Conservation (phyloP, 176 grass and related monocot species). For the Puya raimondii region DNA sequence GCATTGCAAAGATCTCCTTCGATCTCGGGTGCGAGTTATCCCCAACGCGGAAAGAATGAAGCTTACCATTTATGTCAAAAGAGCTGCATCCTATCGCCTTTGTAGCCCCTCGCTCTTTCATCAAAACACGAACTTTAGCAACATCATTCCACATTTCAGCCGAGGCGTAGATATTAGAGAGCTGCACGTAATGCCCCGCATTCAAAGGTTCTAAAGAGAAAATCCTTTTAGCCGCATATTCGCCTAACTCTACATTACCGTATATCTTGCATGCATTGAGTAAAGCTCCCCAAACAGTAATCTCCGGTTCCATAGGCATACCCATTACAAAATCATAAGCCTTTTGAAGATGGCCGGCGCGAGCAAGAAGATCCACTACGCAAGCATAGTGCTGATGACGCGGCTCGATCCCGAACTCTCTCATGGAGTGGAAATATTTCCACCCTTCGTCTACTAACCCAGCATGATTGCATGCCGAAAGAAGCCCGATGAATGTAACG, state of each 20-base stretch:
- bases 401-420: conserved; percentile 41
- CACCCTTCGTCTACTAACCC: conserved; percentile 59
- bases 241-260: conserved; percentile 35
- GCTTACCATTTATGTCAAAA: conserved; percentile 35
- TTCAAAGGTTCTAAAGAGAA: conserved; percentile 54
- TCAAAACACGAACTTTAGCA: conserved; percentile 32
- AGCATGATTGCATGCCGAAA: conserved; percentile 49
- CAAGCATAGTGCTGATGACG: conserved; percentile 63
- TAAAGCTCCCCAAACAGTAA: conserved; percentile 69
- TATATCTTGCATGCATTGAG: conserved; percentile 59
- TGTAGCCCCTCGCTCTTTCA: conserved; percentile 53
- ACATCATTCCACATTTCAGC: conserved; percentile 65
- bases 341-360: conserved; percentile 49
- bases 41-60: conserved; percentile 21
- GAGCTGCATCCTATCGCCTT: conserved; percentile 50
- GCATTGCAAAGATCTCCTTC: conserved; percentile 11
- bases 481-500: conserved; percentile 54
- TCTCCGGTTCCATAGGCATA: conserved; percentile 53
- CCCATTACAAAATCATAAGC: conserved; percentile 38
- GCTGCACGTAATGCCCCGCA: conserved; percentile 65
- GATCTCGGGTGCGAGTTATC: conserved; percentile 13
- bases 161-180: conserved; percentile 69
- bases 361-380: conserved; percentile 54
- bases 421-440: conserved; percentile 64
- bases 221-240: conserved; percentile 34